phyloP scores from a whole-genome alignment of 345 rosid species.

The Brassica incana region DNA sequence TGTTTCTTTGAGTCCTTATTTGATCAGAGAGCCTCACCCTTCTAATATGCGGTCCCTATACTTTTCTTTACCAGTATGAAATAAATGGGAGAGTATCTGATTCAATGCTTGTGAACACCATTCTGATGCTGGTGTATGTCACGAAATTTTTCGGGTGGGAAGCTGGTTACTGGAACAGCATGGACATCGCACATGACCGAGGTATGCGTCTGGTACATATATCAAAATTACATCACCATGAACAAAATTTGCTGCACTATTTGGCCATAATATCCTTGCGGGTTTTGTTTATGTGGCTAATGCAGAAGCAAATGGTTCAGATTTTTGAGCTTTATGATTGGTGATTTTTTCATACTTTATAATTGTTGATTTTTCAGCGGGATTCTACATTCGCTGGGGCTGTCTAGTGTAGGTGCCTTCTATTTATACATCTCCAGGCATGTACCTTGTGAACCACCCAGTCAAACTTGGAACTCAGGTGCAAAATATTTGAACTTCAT shows the following conservation, averaged over 20 bases:
- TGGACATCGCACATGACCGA: conserved; percentile 99
- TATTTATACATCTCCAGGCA: conserved; percentile 92
- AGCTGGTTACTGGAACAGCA: conserved; percentile 96
- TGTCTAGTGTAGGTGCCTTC: conserved; percentile 99
- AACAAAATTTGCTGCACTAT: neutral
- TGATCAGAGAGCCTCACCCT: neutral
- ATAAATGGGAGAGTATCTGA: conserved; percentile 73
- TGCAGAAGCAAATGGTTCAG: neutral
- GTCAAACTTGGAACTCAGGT: conserved; percentile 94
- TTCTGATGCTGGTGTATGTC: conserved; percentile 81
- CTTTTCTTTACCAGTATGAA: conserved; percentile 66
- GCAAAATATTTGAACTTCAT: conserved; percentile 2
- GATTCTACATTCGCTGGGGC: conserved; percentile 99
- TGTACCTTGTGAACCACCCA: conserved; percentile 99
- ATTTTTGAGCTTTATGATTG: conserved; percentile 9
- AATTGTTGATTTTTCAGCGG: conserved; percentile 60
- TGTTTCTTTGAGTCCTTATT: conserved; percentile 8
- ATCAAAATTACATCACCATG: neutral
- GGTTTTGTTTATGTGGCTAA: conserved; percentile 1
- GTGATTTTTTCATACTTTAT: conserved; percentile 13
- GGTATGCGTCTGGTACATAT: conserved; percentile 48
- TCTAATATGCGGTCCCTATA: conserved; percentile 10
- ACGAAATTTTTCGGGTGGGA: conserved; percentile 99
- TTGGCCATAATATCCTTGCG: neutral
- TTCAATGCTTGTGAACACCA: conserved; percentile 92